Evolutionary conservation across 495 filamentous ascomycete species (phyloP).

Genomic region (Penicillium coprophilum): DNA sequence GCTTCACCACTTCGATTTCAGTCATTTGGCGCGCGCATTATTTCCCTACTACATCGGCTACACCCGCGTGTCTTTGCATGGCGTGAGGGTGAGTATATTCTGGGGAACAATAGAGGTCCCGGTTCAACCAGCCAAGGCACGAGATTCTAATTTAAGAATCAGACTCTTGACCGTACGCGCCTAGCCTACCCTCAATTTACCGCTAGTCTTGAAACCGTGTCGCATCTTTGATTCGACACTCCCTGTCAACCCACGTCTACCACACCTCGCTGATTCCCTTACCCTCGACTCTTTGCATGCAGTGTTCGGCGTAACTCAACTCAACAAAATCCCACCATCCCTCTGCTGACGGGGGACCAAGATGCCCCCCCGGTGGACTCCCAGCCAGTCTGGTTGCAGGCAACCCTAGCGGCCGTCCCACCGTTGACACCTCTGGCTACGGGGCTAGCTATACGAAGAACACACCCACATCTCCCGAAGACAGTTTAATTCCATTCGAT

Average conservation of each 20-base stretch:
- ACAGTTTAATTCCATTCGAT: conserved; percentile 45
- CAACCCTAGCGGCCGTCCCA: conserved; percentile 44
- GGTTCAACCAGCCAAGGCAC: background rate
- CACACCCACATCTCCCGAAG: conserved; percentile 48
- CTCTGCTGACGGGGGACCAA: conserved; percentile 33
- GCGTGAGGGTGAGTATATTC: conserved; percentile 24
- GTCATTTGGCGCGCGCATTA: conserved; percentile 7
- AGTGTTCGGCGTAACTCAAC: conserved; percentile 19
- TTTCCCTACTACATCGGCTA: background rate
- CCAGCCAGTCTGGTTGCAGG: conserved; percentile 52
- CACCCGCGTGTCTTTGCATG: conserved; percentile 23
- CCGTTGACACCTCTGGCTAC: conserved; percentile 44
- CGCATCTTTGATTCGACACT: background rate
- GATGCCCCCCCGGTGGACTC: conserved; percentile 49
- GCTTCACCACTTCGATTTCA: background rate
- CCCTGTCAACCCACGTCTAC: background rate
- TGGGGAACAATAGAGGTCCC: conserved; percentile 4
- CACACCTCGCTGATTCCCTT: conserved; percentile 2
- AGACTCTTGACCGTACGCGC: conserved; percentile 11
- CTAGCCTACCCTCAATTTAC: conserved; percentile 4
- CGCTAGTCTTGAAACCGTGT: conserved; percentile 1
- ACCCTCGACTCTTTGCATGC: conserved; percentile 23
- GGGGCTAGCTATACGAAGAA: conserved; percentile 38
- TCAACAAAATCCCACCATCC: conserved; percentile 7
- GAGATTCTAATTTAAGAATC: conserved; percentile 13